These are phyloP conservation scores for Chaetomium cochliodes DNA, from an alignment of 495 filamentous ascomycete species.

Conservation along the genomic window DNA sequence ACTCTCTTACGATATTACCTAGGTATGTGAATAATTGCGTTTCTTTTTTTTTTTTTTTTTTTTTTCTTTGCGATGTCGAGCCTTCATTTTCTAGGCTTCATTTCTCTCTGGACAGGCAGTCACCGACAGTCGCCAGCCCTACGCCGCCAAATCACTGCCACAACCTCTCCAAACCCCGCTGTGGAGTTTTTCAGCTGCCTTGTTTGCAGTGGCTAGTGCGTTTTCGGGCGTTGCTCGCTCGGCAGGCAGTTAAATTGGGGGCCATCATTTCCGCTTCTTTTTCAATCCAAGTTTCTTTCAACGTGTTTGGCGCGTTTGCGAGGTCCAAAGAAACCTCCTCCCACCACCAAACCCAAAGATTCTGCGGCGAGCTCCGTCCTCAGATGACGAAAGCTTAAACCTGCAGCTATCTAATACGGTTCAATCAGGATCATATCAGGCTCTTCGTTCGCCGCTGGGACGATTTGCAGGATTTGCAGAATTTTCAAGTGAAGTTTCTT, in stretches of 20 bases:
- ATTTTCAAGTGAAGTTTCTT: constrained; percentile 12
- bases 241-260: constrained; percentile 5
- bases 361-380: not conserved
- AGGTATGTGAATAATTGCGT: not conserved
- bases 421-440: not conserved
- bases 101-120: not conserved
- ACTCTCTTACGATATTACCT: too few species aligned
- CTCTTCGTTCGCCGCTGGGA: not conserved
- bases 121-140: constrained; percentile 14
- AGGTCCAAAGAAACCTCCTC: not conserved
- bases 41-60: not conserved
- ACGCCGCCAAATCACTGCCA: constrained; percentile 5
- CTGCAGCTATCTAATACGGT: not conserved
- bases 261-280: not conserved
- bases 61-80: not conserved
- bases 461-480: constrained; percentile 5
- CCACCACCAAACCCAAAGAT: not conserved
- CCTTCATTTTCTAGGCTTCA: not conserved
- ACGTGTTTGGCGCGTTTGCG: constrained; percentile 13
- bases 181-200: constrained; percentile 29
- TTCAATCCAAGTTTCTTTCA: constrained; percentile 9
- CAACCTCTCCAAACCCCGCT: constrained; percentile 11
- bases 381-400: constrained; percentile 6
- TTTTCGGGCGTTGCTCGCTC: constrained; percentile 19
- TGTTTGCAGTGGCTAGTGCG: constrained; percentile 19